Evolutionary conservation across 2,329 filamentous ascomycete genomes (phyloP), one percentile per base, ranked within the genome.

Genomic region (Aphanoascus verrucosus): DNA sequence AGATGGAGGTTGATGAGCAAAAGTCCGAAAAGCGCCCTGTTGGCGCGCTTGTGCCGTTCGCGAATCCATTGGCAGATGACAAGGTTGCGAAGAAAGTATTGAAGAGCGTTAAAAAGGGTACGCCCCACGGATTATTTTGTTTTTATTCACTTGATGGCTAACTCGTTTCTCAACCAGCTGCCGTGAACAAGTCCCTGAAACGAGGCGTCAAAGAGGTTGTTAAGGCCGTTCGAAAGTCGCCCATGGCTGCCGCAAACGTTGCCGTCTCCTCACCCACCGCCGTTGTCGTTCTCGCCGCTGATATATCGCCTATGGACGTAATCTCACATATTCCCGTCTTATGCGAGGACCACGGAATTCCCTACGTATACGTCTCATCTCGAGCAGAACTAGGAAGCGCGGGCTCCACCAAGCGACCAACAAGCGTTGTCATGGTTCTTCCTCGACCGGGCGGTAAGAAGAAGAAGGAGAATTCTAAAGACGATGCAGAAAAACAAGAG

Each of bases 181-280:
- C 93, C 64, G 95, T 94, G 75, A 83, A 88, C 74, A 94, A 94
- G 75, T 86, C 88, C 56, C 86, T 98, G 67, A 94, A 95, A 77
- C 90, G 93, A 67, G 93, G 93, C 67, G 93, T 98, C 61, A 98
- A 98, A 75, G 93, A 98, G 76, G 91, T 95, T 67, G 90, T 97
- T 75, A 98, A 98, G 77, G 86, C 90, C 34, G 86, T 98, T 63
- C 89, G 93, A 76, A 97, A 97, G 77, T 91, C 88, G 12, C 79
- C 86, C 55, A 72, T 81, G 62, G 80, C 83, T 54, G 80, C 82
- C n/a, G 79, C 82, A 56, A 78, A 81, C 60, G 75, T 80, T 66
- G 76, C 79, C 50, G 70, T 80, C 57, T 70, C 79, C 52, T 77
- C 83, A 65, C 83, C 86, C 43, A 79, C 83, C 61, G 79, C 76